Percentiles rank a stretch among this genome's conserved stretches.
These are phyloP conservation scores for Rhodotorula babjevae DNA, from an alignment of 768 basidiomycete species.

Conservation along the genomic window DNA sequence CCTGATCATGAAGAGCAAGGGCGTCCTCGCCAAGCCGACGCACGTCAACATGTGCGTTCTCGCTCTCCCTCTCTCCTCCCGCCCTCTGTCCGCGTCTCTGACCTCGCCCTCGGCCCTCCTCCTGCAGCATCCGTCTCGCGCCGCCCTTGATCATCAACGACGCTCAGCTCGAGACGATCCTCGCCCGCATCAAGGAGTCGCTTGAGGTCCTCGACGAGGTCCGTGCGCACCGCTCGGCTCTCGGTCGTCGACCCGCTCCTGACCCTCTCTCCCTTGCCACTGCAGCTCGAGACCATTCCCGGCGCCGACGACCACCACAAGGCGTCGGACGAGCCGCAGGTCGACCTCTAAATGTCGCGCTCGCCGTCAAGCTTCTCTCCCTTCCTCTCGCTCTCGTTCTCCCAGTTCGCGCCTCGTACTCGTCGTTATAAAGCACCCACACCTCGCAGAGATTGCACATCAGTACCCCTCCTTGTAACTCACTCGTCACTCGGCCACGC, in stretches of 20 bases:
- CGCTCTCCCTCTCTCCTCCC: background rate
- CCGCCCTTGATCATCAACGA: conserved; percentile 94
- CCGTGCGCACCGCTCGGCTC: too few species aligned
- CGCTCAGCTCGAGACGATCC: conserved; percentile 68
- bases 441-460: too few species aligned
- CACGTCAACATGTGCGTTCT: conserved; percentile 79
- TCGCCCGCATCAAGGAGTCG: conserved; percentile 69
- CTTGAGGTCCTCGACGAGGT: conserved; percentile 69
- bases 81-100: background rate
- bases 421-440: too few species aligned
- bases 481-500: too few species aligned
- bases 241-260: background rate
- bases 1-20: conserved; percentile 72
- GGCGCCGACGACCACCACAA: conserved; percentile 38
- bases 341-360: conserved; percentile 11
- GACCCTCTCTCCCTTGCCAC: background rate
- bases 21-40: conserved; percentile 91
- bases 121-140: conserved; percentile 80
- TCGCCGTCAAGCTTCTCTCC: background rate
- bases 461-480: too few species aligned
- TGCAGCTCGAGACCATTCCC: conserved; percentile 24
- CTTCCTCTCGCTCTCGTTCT: background rate
- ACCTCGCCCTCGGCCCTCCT: background rate
- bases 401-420: background rate
- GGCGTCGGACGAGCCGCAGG: conserved; percentile 27